Percentiles rank a stretch among this genome's conserved stretches.
These are phyloP conservation scores for Protomyces gravidus DNA, from an alignment of 1,139 yeast genomes.

Conservation along the genomic window DNA sequence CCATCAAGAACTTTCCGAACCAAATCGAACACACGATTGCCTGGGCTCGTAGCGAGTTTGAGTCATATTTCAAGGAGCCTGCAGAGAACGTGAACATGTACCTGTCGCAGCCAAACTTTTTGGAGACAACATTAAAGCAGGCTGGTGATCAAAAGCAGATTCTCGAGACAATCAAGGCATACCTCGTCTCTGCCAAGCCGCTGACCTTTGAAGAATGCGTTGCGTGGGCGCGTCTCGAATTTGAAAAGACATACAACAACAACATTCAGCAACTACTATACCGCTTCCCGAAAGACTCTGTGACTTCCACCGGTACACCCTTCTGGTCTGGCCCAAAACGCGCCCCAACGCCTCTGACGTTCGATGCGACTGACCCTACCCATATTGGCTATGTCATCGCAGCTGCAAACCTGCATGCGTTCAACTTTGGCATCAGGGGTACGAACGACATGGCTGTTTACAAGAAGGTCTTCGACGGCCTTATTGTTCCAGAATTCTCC, in stretches of 20 bases:
- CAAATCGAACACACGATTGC: slow-evolving; percentile 98
- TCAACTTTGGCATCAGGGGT: slow-evolving; percentile 71
- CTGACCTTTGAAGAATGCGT: slow-evolving; percentile 88
- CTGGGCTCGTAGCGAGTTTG: slow-evolving; percentile 95
- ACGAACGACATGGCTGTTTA: slow-evolving; percentile 47
- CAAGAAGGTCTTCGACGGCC: slow-evolving; percentile 48
- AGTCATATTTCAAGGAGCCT: slow-evolving; percentile 84
- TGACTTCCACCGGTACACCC: slow-evolving; percentile 83
- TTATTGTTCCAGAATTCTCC: slow-evolving; percentile 60
- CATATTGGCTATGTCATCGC: slow-evolving; percentile 81
- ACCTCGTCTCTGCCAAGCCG: slow-evolving; percentile 72
- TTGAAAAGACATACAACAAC: slow-evolving; percentile 75
- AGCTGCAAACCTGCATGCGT: slow-evolving; percentile 89
- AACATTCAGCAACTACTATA: slow-evolving; percentile 84
- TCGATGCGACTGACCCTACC: slow-evolving; percentile 68
- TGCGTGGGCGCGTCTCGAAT: slow-evolving; percentile 88
- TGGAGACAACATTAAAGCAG: slow-evolving; percentile 84
- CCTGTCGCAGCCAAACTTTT: slow-evolving; percentile 85
- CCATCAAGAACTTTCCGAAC: slow-evolving; percentile 93
- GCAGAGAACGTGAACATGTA: slow-evolving; percentile 91
- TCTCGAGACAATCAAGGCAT: slow-evolving; percentile 67
- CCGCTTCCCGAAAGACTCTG: slow-evolving; percentile 92
- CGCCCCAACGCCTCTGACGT: slow-evolving; percentile 78
- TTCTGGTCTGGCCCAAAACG: slow-evolving; percentile 99
- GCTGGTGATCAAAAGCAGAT: slow-evolving; percentile 87